Evolutionary conservation across 1,284 basidiomycete genomes (phyloP).

Genomic region (Amylostereum areolatum): DNA sequence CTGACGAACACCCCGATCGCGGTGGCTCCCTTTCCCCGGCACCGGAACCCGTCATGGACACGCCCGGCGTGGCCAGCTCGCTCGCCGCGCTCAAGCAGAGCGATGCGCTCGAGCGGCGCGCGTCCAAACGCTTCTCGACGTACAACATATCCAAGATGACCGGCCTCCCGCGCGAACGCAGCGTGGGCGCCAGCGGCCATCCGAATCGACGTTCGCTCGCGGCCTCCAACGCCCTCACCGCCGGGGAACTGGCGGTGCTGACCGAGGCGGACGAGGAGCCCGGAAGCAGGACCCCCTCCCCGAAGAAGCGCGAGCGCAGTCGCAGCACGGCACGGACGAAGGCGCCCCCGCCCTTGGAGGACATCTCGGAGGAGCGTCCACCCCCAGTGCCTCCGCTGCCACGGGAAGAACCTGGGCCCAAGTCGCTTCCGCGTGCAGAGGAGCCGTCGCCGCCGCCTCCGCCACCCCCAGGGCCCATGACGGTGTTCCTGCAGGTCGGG

Average conservation of each 20-base stretch:
- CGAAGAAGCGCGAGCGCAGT: slow-evolving; percentile 21
- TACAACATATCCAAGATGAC: slow-evolving; percentile 97
- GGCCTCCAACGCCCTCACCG: slow-evolving; percentile 49
- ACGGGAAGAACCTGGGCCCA: too few species aligned
- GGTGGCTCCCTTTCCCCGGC: slow-evolving; percentile 14
- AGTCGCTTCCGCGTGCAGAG: too few species aligned
- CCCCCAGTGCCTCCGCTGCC: slow-evolving; percentile 22
- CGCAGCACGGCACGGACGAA: slow-evolving; percentile 19
- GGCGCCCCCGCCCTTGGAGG: slow-evolving; percentile 14
- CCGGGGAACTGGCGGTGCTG: slow-evolving; percentile 61
- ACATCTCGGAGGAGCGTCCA: slow-evolving; percentile 6
- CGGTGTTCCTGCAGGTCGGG: slow-evolving; percentile 87
- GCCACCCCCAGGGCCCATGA: slow-evolving; percentile 34
- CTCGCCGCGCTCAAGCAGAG: slow-evolving; percentile 85
- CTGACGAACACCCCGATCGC: slow-evolving; percentile 10
- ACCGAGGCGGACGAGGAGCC: slow-evolving; percentile 59
- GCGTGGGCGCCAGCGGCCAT: slow-evolving; percentile 25
- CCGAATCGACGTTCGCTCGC: slow-evolving; percentile 63
- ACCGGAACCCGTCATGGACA: slow-evolving; percentile 12
- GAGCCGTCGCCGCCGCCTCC: slow-evolving; percentile 6
- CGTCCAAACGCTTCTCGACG: slow-evolving; percentile 94
- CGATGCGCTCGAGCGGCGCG: slow-evolving; percentile 85
- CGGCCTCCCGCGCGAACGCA: slow-evolving; percentile 39
- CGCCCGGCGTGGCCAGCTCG: slow-evolving; percentile 59
- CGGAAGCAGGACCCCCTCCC: slow-evolving; percentile 10